These are phyloP conservation scores for Penstemon davidsonii DNA, from an alignment of 257 asterid genomes.

Conservation along the genomic window DNA sequence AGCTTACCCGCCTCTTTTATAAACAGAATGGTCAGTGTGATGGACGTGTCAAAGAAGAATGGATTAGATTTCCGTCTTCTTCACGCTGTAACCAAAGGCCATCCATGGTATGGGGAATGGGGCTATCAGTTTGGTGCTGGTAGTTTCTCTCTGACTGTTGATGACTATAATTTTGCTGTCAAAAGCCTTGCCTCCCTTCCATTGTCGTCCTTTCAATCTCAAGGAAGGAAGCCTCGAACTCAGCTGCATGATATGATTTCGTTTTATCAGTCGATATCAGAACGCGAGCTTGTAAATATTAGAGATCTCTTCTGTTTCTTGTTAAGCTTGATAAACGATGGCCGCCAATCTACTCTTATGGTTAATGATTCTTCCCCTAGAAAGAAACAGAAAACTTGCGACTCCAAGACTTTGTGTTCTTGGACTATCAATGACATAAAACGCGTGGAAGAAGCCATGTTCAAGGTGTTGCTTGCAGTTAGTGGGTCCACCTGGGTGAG, in stretches of 20 bases:
- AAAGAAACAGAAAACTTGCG: conserved; percentile 54
- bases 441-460: conserved; percentile 86
- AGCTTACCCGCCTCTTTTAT: conserved; percentile 1
- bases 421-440: conserved; percentile 64
- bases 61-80: conserved; percentile 84
- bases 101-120: conserved; percentile 98
- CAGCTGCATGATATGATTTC: conserved; percentile 75
- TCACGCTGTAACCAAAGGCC: conserved; percentile 77
- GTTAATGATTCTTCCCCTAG: conserved; percentile 36
- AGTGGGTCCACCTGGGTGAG: conserved; percentile 92
- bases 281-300: conserved; percentile 66
- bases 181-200: conserved; percentile 62
- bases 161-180: conserved; percentile 60
- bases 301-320: conserved; percentile 74
- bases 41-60: conserved; percentile 93
- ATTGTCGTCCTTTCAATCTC: conserved; percentile 59
- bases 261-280: conserved; percentile 83
- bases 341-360: conserved; percentile 34
- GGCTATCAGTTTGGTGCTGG: conserved; percentile 93
- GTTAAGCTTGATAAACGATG: conserved; percentile 62
- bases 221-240: conserved; percentile 77
- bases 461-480: conserved; percentile 81
- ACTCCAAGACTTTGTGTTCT: conserved; percentile 60
- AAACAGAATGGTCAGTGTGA: conserved; percentile 84
- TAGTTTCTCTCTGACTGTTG: conserved; percentile 65